Base-by-base conservation (phyloP, 164 flowering plant genomes). In the Magnolia sinica region DNA sequence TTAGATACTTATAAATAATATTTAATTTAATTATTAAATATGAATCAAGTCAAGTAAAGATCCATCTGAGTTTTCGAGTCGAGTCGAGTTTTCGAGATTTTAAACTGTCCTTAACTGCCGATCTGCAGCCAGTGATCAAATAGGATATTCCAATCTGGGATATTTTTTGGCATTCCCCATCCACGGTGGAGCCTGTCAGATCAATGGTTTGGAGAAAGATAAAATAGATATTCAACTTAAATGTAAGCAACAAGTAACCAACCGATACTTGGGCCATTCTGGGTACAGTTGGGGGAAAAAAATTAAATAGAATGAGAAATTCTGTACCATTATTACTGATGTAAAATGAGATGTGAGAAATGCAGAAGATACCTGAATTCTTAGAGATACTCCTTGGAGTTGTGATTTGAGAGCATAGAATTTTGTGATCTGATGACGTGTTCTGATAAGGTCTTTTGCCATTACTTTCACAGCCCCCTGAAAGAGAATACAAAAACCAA, bases 381-480 rank as follows among this genome's bases (percentile, higher is more conserved):
- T 85, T 70, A 96, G 93, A 68, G 94, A 81, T 23, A 96, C 97
- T 66, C 99, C 99, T 81, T 96, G 98, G 74, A 96, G 98, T 78
- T 96, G 99, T 45, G 99, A 96, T 81, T 96, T 96, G 45, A 94
- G 95, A 86, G 93, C 94, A 78, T 92, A 94, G 71, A 96, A 96
- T 65, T 96, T 96, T 82, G 93, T 98, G 77, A 96, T 82, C 86
- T 94, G 99, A 85, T 96, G 99, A 1, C 99, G 83, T 70, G 97
- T 96, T 86, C 99, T 87, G 63, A 96, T 94, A 71, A 96, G 95
- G 72, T 96, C 99, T 79, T 96, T 96, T 16, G 99, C 98, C 99
- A 94, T 96, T 72, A 96, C 95, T 82, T 86, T 96, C 50, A 94
- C 99, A 77, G 98, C 98, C 76, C 97, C 96, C 99, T 96, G 86